Conservation (phyloP, 257 asterid species). For the Fraxinus cuspidata region DNA sequence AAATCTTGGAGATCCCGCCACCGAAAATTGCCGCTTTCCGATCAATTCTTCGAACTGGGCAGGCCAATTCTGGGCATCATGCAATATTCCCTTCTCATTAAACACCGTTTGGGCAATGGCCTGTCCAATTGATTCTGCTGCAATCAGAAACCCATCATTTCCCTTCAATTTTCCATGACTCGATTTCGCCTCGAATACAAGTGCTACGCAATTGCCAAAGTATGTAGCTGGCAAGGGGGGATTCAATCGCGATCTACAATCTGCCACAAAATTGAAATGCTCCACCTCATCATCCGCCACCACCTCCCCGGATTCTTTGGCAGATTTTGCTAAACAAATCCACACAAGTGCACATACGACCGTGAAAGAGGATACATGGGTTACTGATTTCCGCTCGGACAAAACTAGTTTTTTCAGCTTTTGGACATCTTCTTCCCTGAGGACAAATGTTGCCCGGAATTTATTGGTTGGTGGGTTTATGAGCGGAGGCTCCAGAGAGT, state of each 20-base stretch:
- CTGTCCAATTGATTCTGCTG: constrained; percentile 19
- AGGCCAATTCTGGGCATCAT: constrained; percentile 27
- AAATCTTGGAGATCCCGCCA: constrained; percentile 14
- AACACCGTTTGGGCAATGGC: constrained; percentile 20
- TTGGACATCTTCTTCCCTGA: constrained; percentile 22
- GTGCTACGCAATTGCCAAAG: constrained; percentile 40
- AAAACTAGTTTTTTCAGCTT: constrained; percentile 14
- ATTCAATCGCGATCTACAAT: constrained; percentile 30
- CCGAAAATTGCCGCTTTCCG: background rate
- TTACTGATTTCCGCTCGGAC: background rate
- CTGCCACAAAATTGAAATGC: constrained; percentile 32
- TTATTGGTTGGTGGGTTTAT: background rate
- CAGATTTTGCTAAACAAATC: constrained; percentile 32
- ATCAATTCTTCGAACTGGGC: background rate
- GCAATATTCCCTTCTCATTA: constrained; percentile 27
- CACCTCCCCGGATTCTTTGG: constrained; percentile 2
- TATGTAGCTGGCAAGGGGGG: constrained; percentile 47
- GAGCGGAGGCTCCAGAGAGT: background rate
- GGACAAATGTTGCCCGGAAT: constrained; percentile 29
- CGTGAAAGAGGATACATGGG: constrained; percentile 30
- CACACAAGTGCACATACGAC: constrained; percentile 28
- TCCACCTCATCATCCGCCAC: constrained; percentile 35
- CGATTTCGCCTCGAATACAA: background rate
- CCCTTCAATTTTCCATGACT: constrained; percentile 27
- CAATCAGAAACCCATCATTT: constrained; percentile 29